phyloP scores from a whole-genome alignment of 2,329 filamentous ascomycete species.

The Monilinia polystroma region DNA sequence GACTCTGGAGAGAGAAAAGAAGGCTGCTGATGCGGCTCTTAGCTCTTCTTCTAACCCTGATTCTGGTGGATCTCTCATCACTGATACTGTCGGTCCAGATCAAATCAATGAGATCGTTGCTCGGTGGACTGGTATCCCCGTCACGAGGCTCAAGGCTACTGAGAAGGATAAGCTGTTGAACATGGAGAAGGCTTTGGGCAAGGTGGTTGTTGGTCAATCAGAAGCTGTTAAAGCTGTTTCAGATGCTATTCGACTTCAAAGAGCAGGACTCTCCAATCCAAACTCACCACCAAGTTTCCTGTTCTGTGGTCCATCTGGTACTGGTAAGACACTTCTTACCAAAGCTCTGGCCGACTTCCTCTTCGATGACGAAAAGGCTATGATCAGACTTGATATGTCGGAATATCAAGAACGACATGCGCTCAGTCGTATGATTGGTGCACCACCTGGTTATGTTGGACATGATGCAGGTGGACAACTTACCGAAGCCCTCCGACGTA shows the following conservation, averaged over 20 bases:
- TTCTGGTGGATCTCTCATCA: constrained; percentile 71
- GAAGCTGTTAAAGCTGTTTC: constrained; percentile 92
- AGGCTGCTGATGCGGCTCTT: constrained; percentile 71
- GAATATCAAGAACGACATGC: constrained; percentile 98
- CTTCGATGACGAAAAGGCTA: constrained; percentile 93
- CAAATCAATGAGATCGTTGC: constrained; percentile 99
- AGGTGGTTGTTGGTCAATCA: constrained; percentile 87
- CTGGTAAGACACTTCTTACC: constrained; percentile 94
- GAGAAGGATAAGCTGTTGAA: constrained; percentile 98
- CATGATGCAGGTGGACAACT: constrained; percentile 95
- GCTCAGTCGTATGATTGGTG: constrained; percentile 95
- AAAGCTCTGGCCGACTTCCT: constrained; percentile 97
- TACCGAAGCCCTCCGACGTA: constrained; percentile 88
- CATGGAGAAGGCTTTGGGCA: constrained; percentile 85
- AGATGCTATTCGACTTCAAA: constrained; percentile 92
- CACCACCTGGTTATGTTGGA: constrained; percentile 93
- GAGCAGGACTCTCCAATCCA: constrained; percentile 90
- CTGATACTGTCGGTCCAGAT: constrained; percentile 91
- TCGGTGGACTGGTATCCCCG: constrained; percentile 96
- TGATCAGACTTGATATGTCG: constrained; percentile 99
- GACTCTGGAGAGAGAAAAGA: constrained; percentile 76
- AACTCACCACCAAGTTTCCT: constrained; percentile 98
- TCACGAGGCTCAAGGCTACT: constrained; percentile 87
- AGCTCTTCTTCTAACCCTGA: constrained; percentile 55
- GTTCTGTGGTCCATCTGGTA: constrained; percentile 97